phyloP scores from a whole-genome alignment of 805 yeast species.

The Metschnikowia koreensis region DNA sequence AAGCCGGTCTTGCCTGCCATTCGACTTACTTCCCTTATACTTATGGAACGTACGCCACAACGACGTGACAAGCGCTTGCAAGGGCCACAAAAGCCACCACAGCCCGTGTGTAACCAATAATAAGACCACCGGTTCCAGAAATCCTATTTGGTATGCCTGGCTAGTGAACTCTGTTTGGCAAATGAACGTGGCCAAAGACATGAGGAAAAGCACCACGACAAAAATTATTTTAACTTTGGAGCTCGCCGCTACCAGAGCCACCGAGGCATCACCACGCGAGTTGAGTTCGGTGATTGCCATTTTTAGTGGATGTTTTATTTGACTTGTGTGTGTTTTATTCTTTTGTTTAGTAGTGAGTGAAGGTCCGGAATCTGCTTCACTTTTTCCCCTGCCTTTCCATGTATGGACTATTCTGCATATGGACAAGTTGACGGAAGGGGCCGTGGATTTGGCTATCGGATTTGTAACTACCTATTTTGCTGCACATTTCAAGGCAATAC shows the following conservation, averaged over 20 bases:
- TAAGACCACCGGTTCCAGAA: conserved; percentile 66
- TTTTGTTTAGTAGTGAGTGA: conserved; percentile 26
- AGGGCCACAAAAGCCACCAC: conserved; percentile 73
- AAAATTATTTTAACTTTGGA: conserved; percentile 39
- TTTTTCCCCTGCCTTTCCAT: neutral
- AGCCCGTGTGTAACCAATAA: conserved; percentile 73
- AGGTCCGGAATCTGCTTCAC: neutral
- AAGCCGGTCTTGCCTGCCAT: conserved; percentile 26
- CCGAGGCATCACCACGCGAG: conserved; percentile 21
- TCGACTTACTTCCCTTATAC: conserved; percentile 15
- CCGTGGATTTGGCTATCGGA: too few species aligned
- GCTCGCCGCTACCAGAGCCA: conserved; percentile 23
- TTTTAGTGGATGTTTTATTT: neutral
- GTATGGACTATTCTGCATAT: neutral
- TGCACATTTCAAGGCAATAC: too few species aligned
- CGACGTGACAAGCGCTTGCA: conserved; percentile 55
- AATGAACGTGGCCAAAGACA: conserved; percentile 57
- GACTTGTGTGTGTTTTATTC: neutral
- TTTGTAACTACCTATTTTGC: too few species aligned
- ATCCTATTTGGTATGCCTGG: conserved; percentile 57
- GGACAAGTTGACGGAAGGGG: neutral
- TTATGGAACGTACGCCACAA: conserved; percentile 41
- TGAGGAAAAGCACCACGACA: conserved; percentile 31
- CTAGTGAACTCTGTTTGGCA: conserved; percentile 79
- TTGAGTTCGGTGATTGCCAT: conserved; percentile 38